Evolutionary conservation across 2,329 filamentous ascomycete genomes (phyloP).

Genomic region (Teratosphaeria epicoccoides): DNA sequence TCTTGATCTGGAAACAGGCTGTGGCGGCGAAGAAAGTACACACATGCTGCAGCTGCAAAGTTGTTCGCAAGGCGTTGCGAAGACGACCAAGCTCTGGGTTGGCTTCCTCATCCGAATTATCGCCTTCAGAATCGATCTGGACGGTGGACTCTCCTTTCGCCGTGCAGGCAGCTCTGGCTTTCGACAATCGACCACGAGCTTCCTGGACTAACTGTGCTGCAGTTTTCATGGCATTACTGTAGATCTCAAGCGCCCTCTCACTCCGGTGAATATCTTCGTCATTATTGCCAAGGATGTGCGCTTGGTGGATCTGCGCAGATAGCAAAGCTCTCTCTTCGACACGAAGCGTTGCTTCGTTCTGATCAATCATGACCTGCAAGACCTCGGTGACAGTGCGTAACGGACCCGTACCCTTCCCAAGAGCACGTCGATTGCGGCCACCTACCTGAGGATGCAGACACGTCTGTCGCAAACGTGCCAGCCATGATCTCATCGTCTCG

Average conservation of each 20-base stretch:
- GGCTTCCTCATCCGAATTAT: slow-evolving; percentile 22
- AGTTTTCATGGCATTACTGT: slow-evolving; percentile 42
- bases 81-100: slow-evolving; percentile 15
- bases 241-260: slow-evolving; percentile 58
- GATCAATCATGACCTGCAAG: slow-evolving; percentile 81
- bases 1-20: slow-evolving; percentile 72
- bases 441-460: slow-evolving; percentile 80
- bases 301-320: slow-evolving; percentile 57
- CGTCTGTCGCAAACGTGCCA: slow-evolving; percentile 68
- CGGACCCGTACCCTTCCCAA: slow-evolving; percentile 51
- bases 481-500: slow-evolving; percentile 67
- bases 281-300: slow-evolving; percentile 70
- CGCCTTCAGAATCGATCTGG: slow-evolving; percentile 26
- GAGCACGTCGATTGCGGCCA: slow-evolving; percentile 50
- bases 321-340: slow-evolving; percentile 57
- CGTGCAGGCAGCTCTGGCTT: slow-evolving; percentile 16
- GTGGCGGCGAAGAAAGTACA: slow-evolving; percentile 79
- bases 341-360: slow-evolving; percentile 58
- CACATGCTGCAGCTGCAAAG: slow-evolving; percentile 71
- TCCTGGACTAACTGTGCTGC: slow-evolving; percentile 47
- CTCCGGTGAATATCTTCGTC: slow-evolving; percentile 44
- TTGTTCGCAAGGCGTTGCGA: slow-evolving; percentile 56
- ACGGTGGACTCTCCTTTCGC: slow-evolving; percentile 5
- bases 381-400: slow-evolving; percentile 79
- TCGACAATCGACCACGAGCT: slow-evolving; percentile 51